Evolutionary conservation across 108 stramenopile species (phyloP).

Genomic region (Schizochytrium sp.): DNA sequence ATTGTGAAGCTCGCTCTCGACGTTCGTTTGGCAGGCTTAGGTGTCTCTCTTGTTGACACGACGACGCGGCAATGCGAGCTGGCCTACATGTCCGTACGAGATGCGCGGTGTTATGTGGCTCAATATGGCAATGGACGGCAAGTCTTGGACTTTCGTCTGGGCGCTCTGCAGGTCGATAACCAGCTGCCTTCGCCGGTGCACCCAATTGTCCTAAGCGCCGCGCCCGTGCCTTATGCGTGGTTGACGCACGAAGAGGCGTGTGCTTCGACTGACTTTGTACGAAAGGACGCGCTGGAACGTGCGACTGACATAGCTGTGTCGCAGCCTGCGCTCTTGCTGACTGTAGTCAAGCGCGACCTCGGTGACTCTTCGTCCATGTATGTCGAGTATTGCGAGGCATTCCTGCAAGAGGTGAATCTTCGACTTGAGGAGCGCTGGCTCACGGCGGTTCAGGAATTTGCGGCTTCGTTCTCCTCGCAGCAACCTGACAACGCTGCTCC

Average conservation of each 20-base stretch:
- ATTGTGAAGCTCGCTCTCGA: not conserved
- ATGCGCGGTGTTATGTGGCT: not conserved
- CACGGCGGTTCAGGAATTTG: not conserved
- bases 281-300: not conserved
- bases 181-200: not conserved
- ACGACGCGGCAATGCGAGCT: not conserved
- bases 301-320: not conserved
- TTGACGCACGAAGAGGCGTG: not conserved
- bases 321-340: not conserved
- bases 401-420: not conserved
- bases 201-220: not conserved
- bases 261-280: not conserved
- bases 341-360: not conserved
- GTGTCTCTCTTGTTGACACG: not conserved
- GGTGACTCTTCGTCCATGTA: not conserved
- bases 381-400: not conserved
- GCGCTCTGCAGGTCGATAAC: not conserved
- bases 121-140: not conserved
- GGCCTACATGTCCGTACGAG: not conserved
- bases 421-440: conserved; percentile 1
- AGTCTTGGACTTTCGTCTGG: not conserved
- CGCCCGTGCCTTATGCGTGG: not conserved
- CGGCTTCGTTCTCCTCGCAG: not conserved
- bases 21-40: not conserved
- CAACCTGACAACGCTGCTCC: no score